Conservation (phyloP, 805 yeast genomes). For the Ogataea paraovalis region DNA sequence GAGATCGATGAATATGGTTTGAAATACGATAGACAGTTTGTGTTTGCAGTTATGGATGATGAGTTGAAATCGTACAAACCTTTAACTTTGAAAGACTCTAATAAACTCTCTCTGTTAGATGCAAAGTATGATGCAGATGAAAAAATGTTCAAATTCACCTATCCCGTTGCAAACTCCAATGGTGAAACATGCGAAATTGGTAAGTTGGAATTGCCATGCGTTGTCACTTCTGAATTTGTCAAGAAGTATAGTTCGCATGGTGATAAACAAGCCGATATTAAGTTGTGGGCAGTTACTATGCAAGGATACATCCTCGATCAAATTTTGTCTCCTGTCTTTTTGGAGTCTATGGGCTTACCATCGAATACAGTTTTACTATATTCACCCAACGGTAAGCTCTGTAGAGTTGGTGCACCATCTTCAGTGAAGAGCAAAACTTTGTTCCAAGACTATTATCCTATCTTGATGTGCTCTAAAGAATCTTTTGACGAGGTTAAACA, state of each 20-base stretch:
- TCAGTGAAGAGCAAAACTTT: slow-evolving; percentile 17
- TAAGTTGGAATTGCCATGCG: slow-evolving; percentile 18
- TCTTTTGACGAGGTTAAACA: slow-evolving; percentile 14
- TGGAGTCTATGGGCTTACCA: slow-evolving; percentile 17
- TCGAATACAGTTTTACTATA: slow-evolving; percentile 19
- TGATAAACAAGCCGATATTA: slow-evolving; percentile 1
- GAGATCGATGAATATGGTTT: slow-evolving; percentile 25
- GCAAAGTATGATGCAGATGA: slow-evolving; percentile 11
- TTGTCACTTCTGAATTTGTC: slow-evolving; percentile 16
- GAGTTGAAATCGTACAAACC: slow-evolving; percentile 11
- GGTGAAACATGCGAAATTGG: not conserved
- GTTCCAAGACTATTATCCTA: slow-evolving; percentile 32
- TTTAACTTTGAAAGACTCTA: slow-evolving; percentile 13
- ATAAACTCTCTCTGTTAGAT: slow-evolving; percentile 13
- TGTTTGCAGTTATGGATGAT: slow-evolving; percentile 17
- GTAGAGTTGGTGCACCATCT: slow-evolving; percentile 24
- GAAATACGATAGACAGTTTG: slow-evolving; percentile 27
- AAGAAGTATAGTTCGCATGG: slow-evolving; percentile 13
- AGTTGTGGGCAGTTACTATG: slow-evolving; percentile 20
- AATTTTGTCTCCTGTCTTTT: slow-evolving; percentile 18
- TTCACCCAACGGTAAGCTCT: slow-evolving; percentile 24
- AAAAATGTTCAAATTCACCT: slow-evolving; percentile 19
- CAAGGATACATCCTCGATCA: slow-evolving; percentile 22
- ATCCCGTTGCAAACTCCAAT: slow-evolving; percentile 2
- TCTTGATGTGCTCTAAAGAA: slow-evolving; percentile 23